Evolutionary conservation across 2,329 filamentous ascomycete genomes (phyloP).

Genomic region (Colletotrichum viniferum): DNA sequence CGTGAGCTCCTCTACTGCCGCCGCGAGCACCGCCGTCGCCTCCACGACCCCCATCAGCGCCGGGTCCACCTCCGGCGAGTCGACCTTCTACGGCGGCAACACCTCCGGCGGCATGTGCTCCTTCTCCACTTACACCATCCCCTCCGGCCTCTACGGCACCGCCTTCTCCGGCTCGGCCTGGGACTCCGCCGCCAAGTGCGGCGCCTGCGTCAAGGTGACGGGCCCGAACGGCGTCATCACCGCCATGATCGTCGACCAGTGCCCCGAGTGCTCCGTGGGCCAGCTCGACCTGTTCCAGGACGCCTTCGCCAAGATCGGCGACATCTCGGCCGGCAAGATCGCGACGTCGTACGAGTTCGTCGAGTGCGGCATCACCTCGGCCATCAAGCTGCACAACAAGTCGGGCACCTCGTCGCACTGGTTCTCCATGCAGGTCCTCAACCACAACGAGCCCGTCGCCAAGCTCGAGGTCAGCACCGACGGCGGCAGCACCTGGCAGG

Average conservation of each 20-base stretch:
- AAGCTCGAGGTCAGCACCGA: conserved; percentile 66
- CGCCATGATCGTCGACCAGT: conserved; percentile 62
- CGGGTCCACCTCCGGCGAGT: conserved; percentile 33
- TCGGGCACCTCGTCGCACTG: conserved; percentile 45
- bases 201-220: conserved; percentile 64
- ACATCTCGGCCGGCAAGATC: conserved; percentile 38
- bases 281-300: conserved; percentile 51
- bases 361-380: conserved; percentile 44
- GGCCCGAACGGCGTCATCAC: conserved; percentile 63
- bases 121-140: conserved; percentile 67
- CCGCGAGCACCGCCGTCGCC: background rate
- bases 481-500: conserved; percentile 61
- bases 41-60: background rate
- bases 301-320: conserved; percentile 42
- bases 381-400: conserved; percentile 49
- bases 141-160: conserved; percentile 62
- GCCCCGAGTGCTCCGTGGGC: conserved; percentile 42
- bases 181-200: conserved; percentile 60
- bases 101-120: conserved; percentile 65
- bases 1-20: background rate
- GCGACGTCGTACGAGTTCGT: conserved; percentile 39
- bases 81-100: conserved; percentile 61
- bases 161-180: conserved; percentile 65
- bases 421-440: conserved; percentile 62
- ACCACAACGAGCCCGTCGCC: conserved; percentile 60